Conservation (phyloP, 345 rosid genomes). For the Salix dunnii region DNA sequence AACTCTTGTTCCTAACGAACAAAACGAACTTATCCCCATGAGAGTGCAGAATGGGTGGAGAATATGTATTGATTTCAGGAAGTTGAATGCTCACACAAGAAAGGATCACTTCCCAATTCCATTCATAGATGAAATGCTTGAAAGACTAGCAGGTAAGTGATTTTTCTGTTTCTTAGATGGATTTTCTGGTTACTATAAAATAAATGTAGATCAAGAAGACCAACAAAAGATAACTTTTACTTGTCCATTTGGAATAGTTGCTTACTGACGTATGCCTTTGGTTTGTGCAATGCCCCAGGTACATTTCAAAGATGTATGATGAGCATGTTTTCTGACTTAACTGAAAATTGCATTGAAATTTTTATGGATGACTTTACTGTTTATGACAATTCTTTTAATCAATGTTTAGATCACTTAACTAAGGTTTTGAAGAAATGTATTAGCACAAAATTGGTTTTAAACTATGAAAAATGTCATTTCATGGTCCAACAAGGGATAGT, state of each 20-base stretch:
- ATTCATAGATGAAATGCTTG: neutral
- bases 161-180: neutral
- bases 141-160: neutral
- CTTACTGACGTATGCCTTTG: too few relatives aligned
- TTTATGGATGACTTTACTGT: neutral
- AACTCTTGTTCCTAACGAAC: neutral
- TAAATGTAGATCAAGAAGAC: too few relatives aligned
- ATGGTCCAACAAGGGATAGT: neutral
- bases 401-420: neutral
- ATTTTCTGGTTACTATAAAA: too few relatives aligned
- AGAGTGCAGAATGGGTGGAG: neutral
- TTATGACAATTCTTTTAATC: neutral
- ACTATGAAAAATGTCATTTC: slow-evolving; percentile 4
- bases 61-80: too few relatives aligned
- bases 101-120: neutral
- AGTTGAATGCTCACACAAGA: neutral
- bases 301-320: too few relatives aligned
- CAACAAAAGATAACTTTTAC: neutral
- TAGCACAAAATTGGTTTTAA: neutral
- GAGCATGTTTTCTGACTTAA: neutral
- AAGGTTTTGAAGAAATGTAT: neutral
- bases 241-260: too few relatives aligned
- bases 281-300: too few relatives aligned
- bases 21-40: neutral
- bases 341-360: neutral